Evolutionary conservation across 257 asterid species (phyloP).

Genomic region (Datura wrightii): DNA sequence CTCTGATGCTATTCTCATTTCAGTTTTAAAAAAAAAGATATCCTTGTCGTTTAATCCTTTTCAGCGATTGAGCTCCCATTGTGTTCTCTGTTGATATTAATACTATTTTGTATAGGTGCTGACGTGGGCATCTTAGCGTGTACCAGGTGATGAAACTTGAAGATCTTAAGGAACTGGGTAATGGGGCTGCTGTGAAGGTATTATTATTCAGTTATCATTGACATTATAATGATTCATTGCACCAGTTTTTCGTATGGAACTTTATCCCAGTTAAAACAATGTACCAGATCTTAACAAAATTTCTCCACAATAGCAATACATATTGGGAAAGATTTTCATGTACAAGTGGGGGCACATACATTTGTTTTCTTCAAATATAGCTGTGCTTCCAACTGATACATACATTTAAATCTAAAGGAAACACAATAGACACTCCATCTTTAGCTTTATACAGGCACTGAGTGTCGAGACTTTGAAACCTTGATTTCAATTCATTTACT

Average conservation of each 20-base stretch:
- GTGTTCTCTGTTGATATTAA: not conserved
- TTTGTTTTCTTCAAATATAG: not conserved
- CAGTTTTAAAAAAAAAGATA: not conserved
- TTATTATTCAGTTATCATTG: not conserved
- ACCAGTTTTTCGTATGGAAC: not conserved
- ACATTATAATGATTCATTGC: not conserved
- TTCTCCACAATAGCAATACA: not conserved
- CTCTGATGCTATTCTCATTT: not conserved
- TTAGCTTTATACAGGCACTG: not conserved
- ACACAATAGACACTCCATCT: not conserved
- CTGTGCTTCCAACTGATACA: not conserved
- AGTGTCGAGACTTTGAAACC: not conserved
- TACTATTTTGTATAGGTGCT: slow-evolving; percentile 5
- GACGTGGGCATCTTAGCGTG: slow-evolving; percentile 4
- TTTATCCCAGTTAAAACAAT: not conserved
- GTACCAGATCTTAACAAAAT: not conserved
- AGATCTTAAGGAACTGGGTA: slow-evolving; percentile 86
- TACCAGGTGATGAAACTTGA: slow-evolving; percentile 91
- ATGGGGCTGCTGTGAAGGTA: slow-evolving; percentile 92
- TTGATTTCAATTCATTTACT: no score
- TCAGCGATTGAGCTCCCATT: not conserved
- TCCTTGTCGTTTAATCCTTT: not conserved
- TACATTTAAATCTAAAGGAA: not conserved
- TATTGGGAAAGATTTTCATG: not conserved
- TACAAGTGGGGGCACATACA: not conserved